Evolutionary conservation across 2,329 filamentous ascomycete genomes (phyloP).

Genomic region (Talaromyces pinophilus): DNA sequence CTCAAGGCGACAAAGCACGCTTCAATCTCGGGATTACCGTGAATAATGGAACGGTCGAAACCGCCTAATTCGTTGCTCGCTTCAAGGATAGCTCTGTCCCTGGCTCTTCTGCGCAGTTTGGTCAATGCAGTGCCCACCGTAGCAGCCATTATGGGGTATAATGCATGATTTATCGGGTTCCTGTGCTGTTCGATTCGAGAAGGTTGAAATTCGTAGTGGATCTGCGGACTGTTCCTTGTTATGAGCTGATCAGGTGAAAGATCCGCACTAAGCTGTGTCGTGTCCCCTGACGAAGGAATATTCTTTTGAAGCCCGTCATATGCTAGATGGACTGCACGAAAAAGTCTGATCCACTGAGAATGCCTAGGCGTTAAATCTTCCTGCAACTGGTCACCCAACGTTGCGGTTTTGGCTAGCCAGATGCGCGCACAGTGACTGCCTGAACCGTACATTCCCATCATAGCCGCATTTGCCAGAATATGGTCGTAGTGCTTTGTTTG

Average conservation of each 20-base stretch:
- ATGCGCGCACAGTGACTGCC: slow-evolving; percentile 44
- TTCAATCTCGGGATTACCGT: slow-evolving; percentile 16
- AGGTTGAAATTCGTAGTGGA: neutral
- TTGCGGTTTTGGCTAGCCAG: slow-evolving; percentile 32
- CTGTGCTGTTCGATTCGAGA: neutral
- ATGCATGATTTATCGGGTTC: neutral
- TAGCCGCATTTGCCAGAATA: slow-evolving; percentile 43
- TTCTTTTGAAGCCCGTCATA: slow-evolving; percentile 36
- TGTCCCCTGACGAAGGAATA: neutral
- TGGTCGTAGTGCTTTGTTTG: slow-evolving; percentile 37
- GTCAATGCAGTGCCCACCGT: slow-evolving; percentile 5
- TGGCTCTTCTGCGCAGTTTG: neutral
- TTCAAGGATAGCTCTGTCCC: slow-evolving; percentile 8
- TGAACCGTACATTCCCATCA: slow-evolving; percentile 48
- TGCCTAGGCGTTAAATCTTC: slow-evolving; percentile 36
- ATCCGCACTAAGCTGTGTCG: neutral
- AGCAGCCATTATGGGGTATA: slow-evolving; percentile 11
- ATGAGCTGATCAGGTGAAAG: neutral
- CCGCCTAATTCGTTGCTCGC: neutral
- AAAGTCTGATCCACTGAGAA: slow-evolving; percentile 43
- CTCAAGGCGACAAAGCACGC: slow-evolving; percentile 27
- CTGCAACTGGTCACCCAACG: slow-evolving; percentile 24
- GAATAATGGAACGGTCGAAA: neutral
- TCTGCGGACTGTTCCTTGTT: neutral
- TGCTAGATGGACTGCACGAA: slow-evolving; percentile 40